A percentile compares a stretch with the other conserved stretches of the same genome.
Evolutionary conservation across 352 stramenopile genomes (phyloP).

Genomic region (Phytophthora meadii): DNA sequence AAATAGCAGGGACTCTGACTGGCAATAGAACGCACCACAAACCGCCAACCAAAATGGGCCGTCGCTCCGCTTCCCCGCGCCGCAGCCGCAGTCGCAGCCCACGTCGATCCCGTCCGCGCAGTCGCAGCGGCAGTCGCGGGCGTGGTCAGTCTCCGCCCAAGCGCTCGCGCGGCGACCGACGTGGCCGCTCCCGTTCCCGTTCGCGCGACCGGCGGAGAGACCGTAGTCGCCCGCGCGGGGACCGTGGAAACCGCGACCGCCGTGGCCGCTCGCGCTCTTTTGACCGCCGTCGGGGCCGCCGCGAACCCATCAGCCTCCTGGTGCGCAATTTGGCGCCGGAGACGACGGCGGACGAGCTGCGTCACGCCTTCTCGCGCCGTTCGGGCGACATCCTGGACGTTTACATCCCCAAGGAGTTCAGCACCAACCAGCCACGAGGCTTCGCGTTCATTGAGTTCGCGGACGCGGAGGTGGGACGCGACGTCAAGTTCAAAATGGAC

Average conservation of each 20-base stretch:
- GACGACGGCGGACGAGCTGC: conserved; percentile 49
- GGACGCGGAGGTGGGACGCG: conserved; percentile 65
- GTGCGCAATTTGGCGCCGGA: conserved; percentile 55
- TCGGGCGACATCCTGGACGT: conserved; percentile 67
- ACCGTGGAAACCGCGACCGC: conserved; percentile 22
- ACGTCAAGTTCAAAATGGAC: conserved; percentile 82
- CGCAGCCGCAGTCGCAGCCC: conserved; percentile 43
- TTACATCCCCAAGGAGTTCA: conserved; percentile 72
- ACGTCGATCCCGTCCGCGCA: conserved; percentile 39
- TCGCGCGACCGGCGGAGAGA: conserved; percentile 35
- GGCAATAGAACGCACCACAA: too few species aligned
- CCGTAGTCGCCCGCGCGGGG: conserved; percentile 14
- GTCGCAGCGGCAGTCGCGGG: conserved; percentile 46
- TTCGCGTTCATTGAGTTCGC: conserved; percentile 89
- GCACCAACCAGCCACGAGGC: conserved; percentile 61
- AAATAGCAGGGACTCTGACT: too few species aligned
- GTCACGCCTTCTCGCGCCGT: conserved; percentile 55
- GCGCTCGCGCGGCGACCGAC: conserved; percentile 38
- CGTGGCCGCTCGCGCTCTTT: conserved; percentile 44
- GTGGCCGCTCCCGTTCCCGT: conserved; percentile 36
- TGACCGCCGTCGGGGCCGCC: conserved; percentile 24
- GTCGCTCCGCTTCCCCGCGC: conserved; percentile 62
- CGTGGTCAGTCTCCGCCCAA: conserved; percentile 28
- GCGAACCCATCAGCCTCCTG: conserved; percentile 53
- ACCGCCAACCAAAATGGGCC: conserved; percentile 41